These are phyloP conservation scores for Malassezia psittaci DNA, from an alignment of 1,284 basidiomycete species.

Conservation along the genomic window DNA sequence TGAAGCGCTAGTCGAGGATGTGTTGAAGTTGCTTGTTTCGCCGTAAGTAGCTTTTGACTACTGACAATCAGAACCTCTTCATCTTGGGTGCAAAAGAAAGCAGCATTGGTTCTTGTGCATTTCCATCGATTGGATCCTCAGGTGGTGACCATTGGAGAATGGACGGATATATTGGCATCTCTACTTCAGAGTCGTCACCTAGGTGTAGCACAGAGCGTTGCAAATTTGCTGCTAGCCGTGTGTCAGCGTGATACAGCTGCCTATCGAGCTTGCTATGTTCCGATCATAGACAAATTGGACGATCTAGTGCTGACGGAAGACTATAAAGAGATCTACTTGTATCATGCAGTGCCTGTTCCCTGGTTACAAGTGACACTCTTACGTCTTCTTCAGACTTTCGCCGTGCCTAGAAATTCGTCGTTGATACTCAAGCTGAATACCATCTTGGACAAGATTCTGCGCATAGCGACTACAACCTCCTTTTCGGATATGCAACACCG, in stretches of 20 bases:
- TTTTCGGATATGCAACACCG: constrained; percentile 88
- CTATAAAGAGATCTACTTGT: constrained; percentile 72
- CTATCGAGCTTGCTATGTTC: constrained; percentile 80
- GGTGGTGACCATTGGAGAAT: constrained; percentile 82
- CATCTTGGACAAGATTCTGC: constrained; percentile 58
- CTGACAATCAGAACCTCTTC: constrained; percentile 64
- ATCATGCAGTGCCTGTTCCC: constrained; percentile 93
- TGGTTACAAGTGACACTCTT: constrained; percentile 97
- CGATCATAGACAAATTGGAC: constrained; percentile 78
- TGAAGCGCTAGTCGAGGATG: constrained; percentile 80
- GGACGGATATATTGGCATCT: constrained; percentile 85
- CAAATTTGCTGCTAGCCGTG: constrained; percentile 83
- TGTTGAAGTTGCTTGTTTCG: constrained; percentile 87
- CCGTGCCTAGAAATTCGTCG: constrained; percentile 78
- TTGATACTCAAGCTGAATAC: constrained; percentile 67
- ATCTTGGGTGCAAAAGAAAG: constrained; percentile 95
- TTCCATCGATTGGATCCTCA: constrained; percentile 92
- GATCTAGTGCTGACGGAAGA: constrained; percentile 68
- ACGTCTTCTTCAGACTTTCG: constrained; percentile 85
- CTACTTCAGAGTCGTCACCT: constrained; percentile 89
- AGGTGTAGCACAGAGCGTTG: constrained; percentile 81
- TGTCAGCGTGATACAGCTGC: constrained; percentile 87
- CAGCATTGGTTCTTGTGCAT: constrained; percentile 80
- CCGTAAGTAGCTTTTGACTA: constrained; percentile 57
- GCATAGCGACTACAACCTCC: neutral